phyloP scores from a whole-genome alignment of 1,139 yeast genomes.

The Scheffersomyces illinoinensis region DNA sequence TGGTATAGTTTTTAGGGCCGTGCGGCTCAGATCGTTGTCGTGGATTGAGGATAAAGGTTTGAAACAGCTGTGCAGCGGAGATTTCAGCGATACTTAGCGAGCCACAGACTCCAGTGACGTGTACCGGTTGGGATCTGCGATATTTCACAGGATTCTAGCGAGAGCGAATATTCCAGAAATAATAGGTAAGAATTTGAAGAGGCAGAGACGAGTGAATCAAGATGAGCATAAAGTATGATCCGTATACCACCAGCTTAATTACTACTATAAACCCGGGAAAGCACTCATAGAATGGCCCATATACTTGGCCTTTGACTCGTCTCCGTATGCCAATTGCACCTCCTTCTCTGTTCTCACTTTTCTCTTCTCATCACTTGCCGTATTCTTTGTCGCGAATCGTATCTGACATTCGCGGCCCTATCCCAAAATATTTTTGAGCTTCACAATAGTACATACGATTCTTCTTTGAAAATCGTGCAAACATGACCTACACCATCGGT shows the following conservation, averaged over 20 bases:
- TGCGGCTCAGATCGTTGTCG: neutral
- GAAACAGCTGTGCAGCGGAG: neutral
- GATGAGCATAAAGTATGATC: neutral
- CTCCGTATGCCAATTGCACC: neutral
- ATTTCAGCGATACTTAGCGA: neutral
- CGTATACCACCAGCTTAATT: neutral
- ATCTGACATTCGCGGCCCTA: neutral
- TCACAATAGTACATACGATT: neutral
- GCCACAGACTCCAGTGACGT: neutral
- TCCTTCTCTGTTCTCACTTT: no score
- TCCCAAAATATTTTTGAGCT: neutral
- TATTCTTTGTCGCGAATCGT: neutral
- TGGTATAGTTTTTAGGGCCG: neutral
- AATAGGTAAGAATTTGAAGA: neutral
- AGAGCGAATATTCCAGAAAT: neutral
- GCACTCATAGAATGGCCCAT: neutral
- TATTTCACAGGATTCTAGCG: neutral
- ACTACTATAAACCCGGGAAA: neutral
- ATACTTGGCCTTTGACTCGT: neutral
- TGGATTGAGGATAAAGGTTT: neutral
- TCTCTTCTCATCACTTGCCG: neutral
- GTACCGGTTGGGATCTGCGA: neutral
- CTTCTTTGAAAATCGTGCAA: neutral
- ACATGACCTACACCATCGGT: constrained; percentile 39
- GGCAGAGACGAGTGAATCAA: no score